Evolutionary conservation across 1,139 yeast species (phyloP), one percentile per base, ranked within the genome.

Genomic region (Blastobotrys elegans): DNA sequence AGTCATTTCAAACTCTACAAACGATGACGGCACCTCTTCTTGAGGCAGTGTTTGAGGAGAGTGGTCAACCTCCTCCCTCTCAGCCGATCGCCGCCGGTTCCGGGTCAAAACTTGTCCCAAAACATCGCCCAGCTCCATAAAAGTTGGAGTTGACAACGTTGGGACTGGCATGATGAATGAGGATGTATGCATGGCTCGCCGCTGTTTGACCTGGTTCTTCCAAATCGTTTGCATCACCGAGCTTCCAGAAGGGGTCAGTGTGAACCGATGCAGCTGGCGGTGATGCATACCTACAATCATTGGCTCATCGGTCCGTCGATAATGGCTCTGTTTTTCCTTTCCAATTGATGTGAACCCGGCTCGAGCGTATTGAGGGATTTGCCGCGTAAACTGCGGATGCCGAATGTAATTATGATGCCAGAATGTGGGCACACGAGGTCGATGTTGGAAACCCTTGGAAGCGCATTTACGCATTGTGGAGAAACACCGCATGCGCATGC

Each of bases 1-100:
- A 4, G 61, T 48, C 31, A 67, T 46, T 38, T 59, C 68, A 52
- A 67, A 67, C 43, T 67, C 71, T 11, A 67, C 69, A 37, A 50
- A 58, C 1, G 63, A 49, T 2, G 52, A 32, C 27, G 46, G 31
- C 10, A 37, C 20, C 11, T 27, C 36, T 24, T 36, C 24, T 34
- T 34, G 38, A n/a, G 38, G 38, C 26, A 34, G 13, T 5, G 17
- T 13, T 17, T 32, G 14, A n/a, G n/a, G n/a, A n/a, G n/a, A n/a
- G n/a, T n/a, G n/a, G n/a, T n/a, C n/a, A 5, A 24, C 27, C 10
- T 24, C 27, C 16, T 2, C 2, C 4, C 24, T 2, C 6, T 34
- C n/a, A 34, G 13, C 21, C n/a, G 11, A 5, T 11, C 5, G 11
- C 11, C 4, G 14, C 7, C n/a, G 21, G 26, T 8, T 34, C 11